These are phyloP conservation scores for Sporopachydermia lactativora DNA, from an alignment of 805 yeast genomes.

Conservation along the genomic window DNA sequence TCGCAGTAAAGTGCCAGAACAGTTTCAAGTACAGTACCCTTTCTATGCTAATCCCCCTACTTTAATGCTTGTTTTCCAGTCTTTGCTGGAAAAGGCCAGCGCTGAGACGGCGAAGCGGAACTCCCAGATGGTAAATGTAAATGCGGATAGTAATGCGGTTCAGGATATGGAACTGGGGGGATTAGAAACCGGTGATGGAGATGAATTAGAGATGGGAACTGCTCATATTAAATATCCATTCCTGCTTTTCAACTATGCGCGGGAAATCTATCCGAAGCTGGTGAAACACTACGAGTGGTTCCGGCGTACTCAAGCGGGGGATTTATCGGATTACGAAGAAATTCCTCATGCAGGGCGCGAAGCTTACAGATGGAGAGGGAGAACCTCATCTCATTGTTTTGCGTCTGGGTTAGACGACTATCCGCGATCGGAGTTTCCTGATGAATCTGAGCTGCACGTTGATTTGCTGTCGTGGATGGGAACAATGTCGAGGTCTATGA, in stretches of 20 bases:
- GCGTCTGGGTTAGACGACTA: slow-evolving; percentile 95
- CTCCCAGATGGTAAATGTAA: slow-evolving; percentile 2
- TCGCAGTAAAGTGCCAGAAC: slow-evolving; percentile 71
- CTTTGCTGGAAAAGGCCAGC: slow-evolving; percentile 34
- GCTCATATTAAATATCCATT: slow-evolving; percentile 44
- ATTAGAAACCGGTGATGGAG: slow-evolving; percentile 18
- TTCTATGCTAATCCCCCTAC: slow-evolving; percentile 95
- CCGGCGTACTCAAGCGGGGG: slow-evolving; percentile 67
- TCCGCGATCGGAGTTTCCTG: slow-evolving; percentile 74
- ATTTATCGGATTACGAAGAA: slow-evolving; percentile 56
- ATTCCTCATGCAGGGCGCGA: slow-evolving; percentile 36
- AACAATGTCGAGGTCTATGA: slow-evolving; percentile 76
- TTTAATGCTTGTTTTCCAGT: slow-evolving; percentile 56
- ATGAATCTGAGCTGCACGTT: slow-evolving; percentile 79
- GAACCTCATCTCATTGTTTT: slow-evolving; percentile 71
- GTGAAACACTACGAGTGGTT: slow-evolving; percentile 77
- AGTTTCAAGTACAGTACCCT: slow-evolving; percentile 77
- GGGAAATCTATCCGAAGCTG: slow-evolving; percentile 60
- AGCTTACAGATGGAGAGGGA: slow-evolving; percentile 87
- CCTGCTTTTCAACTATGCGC: slow-evolving; percentile 42
- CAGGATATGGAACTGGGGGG: slow-evolving; percentile 20
- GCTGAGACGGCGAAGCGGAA: slow-evolving; percentile 6
- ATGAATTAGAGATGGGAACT: no score
- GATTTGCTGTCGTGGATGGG: slow-evolving; percentile 92
- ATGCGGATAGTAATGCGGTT: slow-evolving; percentile 5